phyloP scores from a whole-genome alignment of 2,329 filamentous ascomycete species.

The Parastagonospora avenae region DNA sequence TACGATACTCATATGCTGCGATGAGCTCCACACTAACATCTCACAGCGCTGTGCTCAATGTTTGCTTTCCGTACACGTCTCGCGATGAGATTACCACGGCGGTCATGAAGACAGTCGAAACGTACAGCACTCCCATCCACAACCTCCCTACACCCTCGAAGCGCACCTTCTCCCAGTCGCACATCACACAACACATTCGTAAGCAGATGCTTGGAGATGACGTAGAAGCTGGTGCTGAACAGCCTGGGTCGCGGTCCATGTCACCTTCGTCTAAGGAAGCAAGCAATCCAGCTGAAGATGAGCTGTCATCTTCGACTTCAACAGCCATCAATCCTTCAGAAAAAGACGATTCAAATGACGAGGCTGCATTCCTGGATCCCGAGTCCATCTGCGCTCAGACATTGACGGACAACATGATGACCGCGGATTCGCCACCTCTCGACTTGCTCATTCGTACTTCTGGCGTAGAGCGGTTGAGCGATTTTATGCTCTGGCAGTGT shows the following conservation, averaged over 20 bases:
- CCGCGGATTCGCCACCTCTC: slow-evolving; percentile 80
- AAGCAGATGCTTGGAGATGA: slow-evolving; percentile 52
- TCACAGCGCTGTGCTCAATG: slow-evolving; percentile 73
- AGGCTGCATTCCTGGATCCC: slow-evolving; percentile 65
- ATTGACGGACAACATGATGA: slow-evolving; percentile 86
- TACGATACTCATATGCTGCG: slow-evolving; percentile 45
- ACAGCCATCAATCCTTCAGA: slow-evolving; percentile 44
- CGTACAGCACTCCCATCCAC: slow-evolving; percentile 75
- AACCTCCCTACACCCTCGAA: slow-evolving; percentile 58
- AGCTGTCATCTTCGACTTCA: slow-evolving; percentile 45
- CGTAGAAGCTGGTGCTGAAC: slow-evolving; percentile 33
- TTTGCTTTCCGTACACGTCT: slow-evolving; percentile 97
- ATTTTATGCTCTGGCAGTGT: slow-evolving; percentile 99
- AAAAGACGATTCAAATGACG: slow-evolving; percentile 30
- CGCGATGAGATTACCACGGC: slow-evolving; percentile 93
- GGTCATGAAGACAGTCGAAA: slow-evolving; percentile 83
- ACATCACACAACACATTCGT: slow-evolving; percentile 85
- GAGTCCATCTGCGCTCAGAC: slow-evolving; percentile 86
- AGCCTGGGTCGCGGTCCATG: slow-evolving; percentile 32
- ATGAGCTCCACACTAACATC: slow-evolving; percentile 5
- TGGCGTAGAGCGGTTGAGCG: slow-evolving; percentile 87
- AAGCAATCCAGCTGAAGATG: slow-evolving; percentile 31
- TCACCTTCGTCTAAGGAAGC: slow-evolving; percentile 45
- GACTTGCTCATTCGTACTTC: slow-evolving; percentile 92
- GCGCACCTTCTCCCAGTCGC: slow-evolving; percentile 82